Conservation (phyloP, 805 yeast genomes). For the Lipomyces kockii region DNA sequence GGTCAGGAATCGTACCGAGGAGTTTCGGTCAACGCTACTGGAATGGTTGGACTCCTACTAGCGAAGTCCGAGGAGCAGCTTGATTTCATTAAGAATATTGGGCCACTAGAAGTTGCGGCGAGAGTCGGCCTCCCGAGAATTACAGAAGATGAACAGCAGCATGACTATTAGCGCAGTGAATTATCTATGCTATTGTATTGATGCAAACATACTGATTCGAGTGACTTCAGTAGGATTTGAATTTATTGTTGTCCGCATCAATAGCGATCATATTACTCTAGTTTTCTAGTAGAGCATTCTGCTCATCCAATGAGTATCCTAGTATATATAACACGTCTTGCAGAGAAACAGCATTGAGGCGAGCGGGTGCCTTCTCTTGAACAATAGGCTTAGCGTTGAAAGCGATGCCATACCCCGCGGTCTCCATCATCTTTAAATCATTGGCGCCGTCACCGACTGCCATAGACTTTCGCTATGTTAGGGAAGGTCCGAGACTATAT, state of each 20-base stretch:
- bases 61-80: slow-evolving; percentile 66
- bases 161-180: slow-evolving; percentile 24
- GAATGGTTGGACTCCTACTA: slow-evolving; percentile 74
- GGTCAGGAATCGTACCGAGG: slow-evolving; percentile 57
- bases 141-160: slow-evolving; percentile 36
- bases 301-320: slow-evolving; percentile 69
- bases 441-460: slow-evolving; percentile 77
- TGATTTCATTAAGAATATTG: slow-evolving; percentile 53
- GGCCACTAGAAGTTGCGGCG: slow-evolving; percentile 55
- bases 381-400: slow-evolving; percentile 98
- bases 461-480: slow-evolving; percentile 19
- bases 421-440: slow-evolving; percentile 88
- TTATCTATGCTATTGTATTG: slow-evolving; percentile 2
- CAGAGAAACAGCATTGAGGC: slow-evolving; percentile 74
- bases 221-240: not conserved
- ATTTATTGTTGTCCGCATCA: not conserved
- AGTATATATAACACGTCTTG: slow-evolving; percentile 78
- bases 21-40: slow-evolving; percentile 78
- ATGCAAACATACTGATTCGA: not conserved
- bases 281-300: slow-evolving; percentile 43
- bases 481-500: not conserved
- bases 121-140: slow-evolving; percentile 65
- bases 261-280: not conserved
- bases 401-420: slow-evolving; percentile 92
- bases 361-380: slow-evolving; percentile 76